Evolutionary conservation across 805 yeast species (phyloP), one percentile per base, ranked within the genome.

Genomic region (Spathaspora girioi): DNA sequence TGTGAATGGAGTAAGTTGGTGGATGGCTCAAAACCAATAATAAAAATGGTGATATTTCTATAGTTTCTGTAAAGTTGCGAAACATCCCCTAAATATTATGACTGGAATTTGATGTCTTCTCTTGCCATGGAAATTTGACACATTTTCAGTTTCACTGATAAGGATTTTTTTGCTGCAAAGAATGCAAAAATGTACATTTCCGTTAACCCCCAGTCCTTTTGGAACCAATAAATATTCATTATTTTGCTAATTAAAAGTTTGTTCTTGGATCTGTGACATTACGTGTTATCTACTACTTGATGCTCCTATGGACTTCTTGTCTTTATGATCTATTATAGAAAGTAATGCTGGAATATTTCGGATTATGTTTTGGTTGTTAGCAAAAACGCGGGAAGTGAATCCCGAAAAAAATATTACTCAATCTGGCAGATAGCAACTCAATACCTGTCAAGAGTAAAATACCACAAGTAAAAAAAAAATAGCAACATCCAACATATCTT

Each of bases 341-440:
- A 12, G 14, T 8, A 14, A 35, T 35, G 3, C 3, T 14, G 23
- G 17, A 18, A 20, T 18, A 8, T 8, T 40, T 5, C 2, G n/a
- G 15, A 4, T 14, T 7, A 12, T 38, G 5, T 15, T 38, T 10
- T 41, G 44, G 11, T 15, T 43, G 46, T 17, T 17, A 5, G 19
- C 41, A 38, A 38, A 38, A 14, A 23, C 10, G 45, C 50, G 50
- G 50, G 46, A 23, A 17, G 38, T 29, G 38, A 10, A n/a, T 43
- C 15, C 50, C 50, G 50, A 41, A 32, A 32, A 35, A 35, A 35
- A n/a, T 12, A 7, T 35, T 42, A 47, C 10, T 49, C 45, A 14
- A 31, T 20, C 27, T 49, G 35, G 32, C 35, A 32, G 11, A 43
- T 18, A 9, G 32, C n/a, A n/a, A n/a, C n/a, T n/a, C n/a, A n/a